phyloP scores from a whole-genome alignment of 352 stramenopile species.

The Phytophthora constricta region DNA sequence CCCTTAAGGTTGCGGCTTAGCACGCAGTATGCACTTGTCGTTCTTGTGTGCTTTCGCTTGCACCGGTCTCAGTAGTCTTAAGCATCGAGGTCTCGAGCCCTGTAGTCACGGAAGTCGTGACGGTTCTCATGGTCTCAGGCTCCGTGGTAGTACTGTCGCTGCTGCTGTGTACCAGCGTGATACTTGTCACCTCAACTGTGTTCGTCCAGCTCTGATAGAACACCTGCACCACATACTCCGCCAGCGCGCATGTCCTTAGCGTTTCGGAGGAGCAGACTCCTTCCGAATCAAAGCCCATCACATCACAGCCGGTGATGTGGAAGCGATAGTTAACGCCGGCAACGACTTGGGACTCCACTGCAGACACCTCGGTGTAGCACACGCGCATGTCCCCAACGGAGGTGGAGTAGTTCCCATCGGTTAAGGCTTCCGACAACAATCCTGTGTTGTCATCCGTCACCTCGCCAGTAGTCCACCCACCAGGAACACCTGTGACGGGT shows the following conservation, averaged over 20 bases:
- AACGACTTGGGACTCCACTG: conserved; percentile 51
- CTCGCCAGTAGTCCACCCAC: conserved; percentile 5
- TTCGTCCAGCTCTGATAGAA: conserved; percentile 28
- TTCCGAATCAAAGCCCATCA: conserved; percentile 24
- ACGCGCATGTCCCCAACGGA: conserved; percentile 24
- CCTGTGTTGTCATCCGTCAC: conserved; percentile 15
- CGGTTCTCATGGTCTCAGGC: background rate
- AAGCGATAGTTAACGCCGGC: conserved; percentile 68
- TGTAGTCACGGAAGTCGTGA: background rate
- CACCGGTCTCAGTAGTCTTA: background rate
- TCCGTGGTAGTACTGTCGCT: conserved; percentile 2
- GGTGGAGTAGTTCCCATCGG: conserved; percentile 1
- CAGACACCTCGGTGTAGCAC: conserved; percentile 26
- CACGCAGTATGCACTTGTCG: background rate
- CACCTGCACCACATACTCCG: conserved; percentile 35
- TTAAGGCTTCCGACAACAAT: conserved; percentile 18
- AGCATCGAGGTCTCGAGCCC: background rate
- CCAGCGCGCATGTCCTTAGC: conserved; percentile 29
- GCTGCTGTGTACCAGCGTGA: conserved; percentile 11
- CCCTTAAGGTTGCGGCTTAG: background rate
- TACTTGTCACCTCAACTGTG: conserved; percentile 50
- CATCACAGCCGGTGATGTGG: conserved; percentile 47
- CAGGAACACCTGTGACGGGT: conserved; percentile 1
- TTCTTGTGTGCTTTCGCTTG: background rate
- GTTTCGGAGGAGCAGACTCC: conserved; percentile 31